Evolutionary conservation across 345 rosid genomes (phyloP).

Genomic region (Erysimum cheiranthoides): DNA sequence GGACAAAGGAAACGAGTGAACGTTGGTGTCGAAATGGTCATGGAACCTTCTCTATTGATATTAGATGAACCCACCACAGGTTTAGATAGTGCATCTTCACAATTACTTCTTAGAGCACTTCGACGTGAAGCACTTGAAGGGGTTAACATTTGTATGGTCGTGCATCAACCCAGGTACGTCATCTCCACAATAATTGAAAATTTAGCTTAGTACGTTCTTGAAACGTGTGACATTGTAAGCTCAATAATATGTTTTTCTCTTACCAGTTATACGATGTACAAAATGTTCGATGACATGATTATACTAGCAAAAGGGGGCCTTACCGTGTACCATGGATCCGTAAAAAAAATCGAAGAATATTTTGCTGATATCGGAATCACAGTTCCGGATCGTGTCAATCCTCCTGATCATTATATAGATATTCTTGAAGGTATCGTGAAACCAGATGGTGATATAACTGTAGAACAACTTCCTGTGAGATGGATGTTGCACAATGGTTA

Average conservation of each 20-base stretch:
- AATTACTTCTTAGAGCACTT: constrained; percentile 79
- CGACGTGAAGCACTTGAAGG: constrained; percentile 94
- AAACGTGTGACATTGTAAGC: neutral
- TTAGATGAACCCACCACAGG: constrained; percentile 95
- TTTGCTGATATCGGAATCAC: constrained; percentile 70
- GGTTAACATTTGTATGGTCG: constrained; percentile 85
- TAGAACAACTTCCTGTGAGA: constrained; percentile 77
- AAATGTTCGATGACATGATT: constrained; percentile 91
- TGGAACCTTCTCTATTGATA: constrained; percentile 93
- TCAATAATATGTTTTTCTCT: neutral
- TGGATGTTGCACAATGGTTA: constrained; percentile 95
- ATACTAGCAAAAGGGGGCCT: constrained; percentile 91
- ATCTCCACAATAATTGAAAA: neutral
- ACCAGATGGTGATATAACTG: constrained; percentile 56
- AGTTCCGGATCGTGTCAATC: constrained; percentile 84
- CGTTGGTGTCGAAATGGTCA: constrained; percentile 93
- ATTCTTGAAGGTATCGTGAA: constrained; percentile 79
- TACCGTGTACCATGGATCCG: constrained; percentile 79
- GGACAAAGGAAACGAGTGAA: constrained; percentile 96
- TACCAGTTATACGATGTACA: constrained; percentile 73
- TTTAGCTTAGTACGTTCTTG: too few relatives aligned
- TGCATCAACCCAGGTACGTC: constrained; percentile 88
- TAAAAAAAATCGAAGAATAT: constrained; percentile 82
- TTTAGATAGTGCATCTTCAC: constrained; percentile 87
- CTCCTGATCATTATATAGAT: constrained; percentile 92